phyloP scores from a whole-genome alignment of 352 stramenopile species.

The Phytophthora europaea region DNA sequence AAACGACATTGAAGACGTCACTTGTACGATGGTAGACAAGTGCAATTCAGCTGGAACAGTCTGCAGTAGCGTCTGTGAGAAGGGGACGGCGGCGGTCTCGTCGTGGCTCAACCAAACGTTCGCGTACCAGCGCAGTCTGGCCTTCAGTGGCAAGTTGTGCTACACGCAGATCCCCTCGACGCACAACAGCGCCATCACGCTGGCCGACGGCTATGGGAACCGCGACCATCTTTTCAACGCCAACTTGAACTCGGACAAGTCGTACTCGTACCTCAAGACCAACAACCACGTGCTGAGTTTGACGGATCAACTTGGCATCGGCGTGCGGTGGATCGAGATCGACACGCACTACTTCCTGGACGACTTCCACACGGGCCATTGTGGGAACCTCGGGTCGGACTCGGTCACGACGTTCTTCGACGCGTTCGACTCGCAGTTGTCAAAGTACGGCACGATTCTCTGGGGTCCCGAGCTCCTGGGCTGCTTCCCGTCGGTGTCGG shows the following conservation, averaged over 20 bases:
- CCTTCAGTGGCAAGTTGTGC: constrained; percentile 51
- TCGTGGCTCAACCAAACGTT: constrained; percentile 57
- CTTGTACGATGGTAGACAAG: constrained; percentile 46
- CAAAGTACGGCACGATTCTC: constrained; percentile 50
- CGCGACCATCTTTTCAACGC: constrained; percentile 68
- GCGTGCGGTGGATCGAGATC: constrained; percentile 70
- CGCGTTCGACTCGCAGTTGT: constrained; percentile 48
- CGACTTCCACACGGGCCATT: constrained; percentile 69
- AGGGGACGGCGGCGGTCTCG: constrained; percentile 42
- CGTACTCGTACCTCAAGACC: constrained; percentile 69
- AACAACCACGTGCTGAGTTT: constrained; percentile 76
- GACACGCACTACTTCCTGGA: constrained; percentile 75
- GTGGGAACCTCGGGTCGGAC: constrained; percentile 53
- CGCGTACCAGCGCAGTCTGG: constrained; percentile 57
- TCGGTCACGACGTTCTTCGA: constrained; percentile 51
- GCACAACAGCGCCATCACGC: constrained; percentile 71
- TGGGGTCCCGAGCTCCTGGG: constrained; percentile 64
- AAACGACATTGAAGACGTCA: constrained; percentile 44
- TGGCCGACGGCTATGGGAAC: constrained; percentile 67
- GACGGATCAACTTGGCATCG: constrained; percentile 64
- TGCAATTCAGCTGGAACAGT: constrained; percentile 48
- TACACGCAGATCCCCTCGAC: constrained; percentile 57
- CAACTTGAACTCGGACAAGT: constrained; percentile 50
- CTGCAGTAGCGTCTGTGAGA: constrained; percentile 59
- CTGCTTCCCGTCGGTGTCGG: constrained; percentile 69